A percentile compares a stretch with the other conserved stretches of the same genome.
Conservation (phyloP, 2,329 filamentous ascomycete genomes). For the Neofusicoccum kwambonambiense region DNA sequence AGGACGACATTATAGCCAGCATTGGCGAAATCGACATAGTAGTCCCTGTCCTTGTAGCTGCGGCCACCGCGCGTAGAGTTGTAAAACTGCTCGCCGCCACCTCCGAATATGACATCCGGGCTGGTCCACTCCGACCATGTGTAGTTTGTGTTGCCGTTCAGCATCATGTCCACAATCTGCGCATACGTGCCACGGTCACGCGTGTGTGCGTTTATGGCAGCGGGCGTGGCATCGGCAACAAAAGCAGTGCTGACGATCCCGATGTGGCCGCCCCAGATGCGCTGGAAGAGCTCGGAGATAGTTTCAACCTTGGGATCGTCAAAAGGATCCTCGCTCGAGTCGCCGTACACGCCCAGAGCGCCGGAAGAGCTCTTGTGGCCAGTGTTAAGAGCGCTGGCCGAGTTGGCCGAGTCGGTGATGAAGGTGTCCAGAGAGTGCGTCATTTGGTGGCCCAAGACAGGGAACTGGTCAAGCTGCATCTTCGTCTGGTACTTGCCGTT, state of each 20-base stretch:
- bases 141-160: constrained; percentile 76
- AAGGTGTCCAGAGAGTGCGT: constrained; percentile 82
- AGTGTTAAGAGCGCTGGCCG: constrained; percentile 75
- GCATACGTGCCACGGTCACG: constrained; percentile 68
- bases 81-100: constrained; percentile 78
- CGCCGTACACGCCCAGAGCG: constrained; percentile 76
- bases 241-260: constrained; percentile 75
- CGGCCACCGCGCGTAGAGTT: constrained; percentile 51
- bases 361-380: constrained; percentile 85
- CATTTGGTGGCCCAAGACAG: constrained; percentile 83
- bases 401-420: constrained; percentile 86
- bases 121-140: constrained; percentile 74
- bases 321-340: constrained; percentile 69
- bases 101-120: constrained; percentile 79
- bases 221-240: constrained; percentile 79
- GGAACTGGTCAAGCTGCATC: constrained; percentile 79
- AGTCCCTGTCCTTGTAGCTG: constrained; percentile 70
- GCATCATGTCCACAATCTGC: constrained; percentile 70
- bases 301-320: constrained; percentile 87
- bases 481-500: constrained; percentile 79
- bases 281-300: constrained; percentile 73
- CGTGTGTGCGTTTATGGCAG: constrained; percentile 59
- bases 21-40: constrained; percentile 68
- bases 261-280: constrained; percentile 62
- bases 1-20: constrained; percentile 69